phyloP scores from a whole-genome alignment of 306 rosid species.

The Casuarina equisetifolia region DNA sequence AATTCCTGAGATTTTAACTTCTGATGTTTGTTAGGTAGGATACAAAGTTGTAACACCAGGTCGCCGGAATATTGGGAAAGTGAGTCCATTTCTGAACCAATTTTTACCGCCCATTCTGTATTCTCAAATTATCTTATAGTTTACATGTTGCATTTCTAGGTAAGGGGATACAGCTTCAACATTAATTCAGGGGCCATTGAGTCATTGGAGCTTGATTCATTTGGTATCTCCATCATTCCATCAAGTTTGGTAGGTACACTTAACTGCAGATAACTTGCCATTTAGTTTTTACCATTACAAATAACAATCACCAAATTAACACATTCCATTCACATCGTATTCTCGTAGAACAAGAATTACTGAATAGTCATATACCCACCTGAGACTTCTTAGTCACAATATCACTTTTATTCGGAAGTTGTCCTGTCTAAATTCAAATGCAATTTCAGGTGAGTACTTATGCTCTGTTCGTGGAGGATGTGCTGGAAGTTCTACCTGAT shows the following conservation, averaged over 20 bases:
- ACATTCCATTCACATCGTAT: no score
- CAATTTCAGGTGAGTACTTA: conserved; percentile 79
- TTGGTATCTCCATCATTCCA: conserved; percentile 84
- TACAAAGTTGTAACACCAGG: conserved; percentile 84
- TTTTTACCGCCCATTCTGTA: not conserved
- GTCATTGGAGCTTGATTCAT: conserved; percentile 90
- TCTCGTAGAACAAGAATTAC: not conserved
- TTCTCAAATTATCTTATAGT: conserved; percentile 13
- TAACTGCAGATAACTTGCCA: conserved; percentile 16
- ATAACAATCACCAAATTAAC: not conserved
- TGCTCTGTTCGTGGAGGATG: conserved; percentile 85
- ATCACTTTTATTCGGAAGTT: conserved; percentile 10
- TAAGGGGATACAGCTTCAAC: conserved; percentile 86
- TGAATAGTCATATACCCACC: not conserved
- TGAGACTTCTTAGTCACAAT: not conserved
- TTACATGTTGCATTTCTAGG: conserved; percentile 46
- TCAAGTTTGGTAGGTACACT: conserved; percentile 73
- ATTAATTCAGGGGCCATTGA: conserved; percentile 81
- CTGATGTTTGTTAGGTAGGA: conserved; percentile 76
- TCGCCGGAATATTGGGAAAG: conserved; percentile 81
- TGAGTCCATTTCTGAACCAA: conserved; percentile 27
- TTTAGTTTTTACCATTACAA: conserved; percentile 8
- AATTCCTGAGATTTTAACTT: conserved; percentile 28
- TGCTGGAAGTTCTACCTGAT: conserved; percentile 79
- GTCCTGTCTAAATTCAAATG: conserved; percentile 9